Conservation (phyloP, 176 grass and related monocot species). For the Eleusine coracana region DNA sequence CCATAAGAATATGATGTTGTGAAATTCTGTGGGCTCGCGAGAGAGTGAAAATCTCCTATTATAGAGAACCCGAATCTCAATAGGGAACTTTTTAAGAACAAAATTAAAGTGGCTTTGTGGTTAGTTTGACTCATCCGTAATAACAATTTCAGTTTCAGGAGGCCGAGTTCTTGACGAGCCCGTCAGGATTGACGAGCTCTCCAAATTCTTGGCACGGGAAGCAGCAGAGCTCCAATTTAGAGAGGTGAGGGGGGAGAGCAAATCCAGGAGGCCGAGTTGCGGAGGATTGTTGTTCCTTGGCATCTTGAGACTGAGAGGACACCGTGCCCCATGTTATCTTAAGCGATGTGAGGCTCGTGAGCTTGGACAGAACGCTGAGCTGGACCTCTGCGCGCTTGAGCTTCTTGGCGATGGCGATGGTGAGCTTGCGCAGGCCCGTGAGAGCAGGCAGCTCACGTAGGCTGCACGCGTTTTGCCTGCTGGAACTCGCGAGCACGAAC, state of each 20-base stretch:
- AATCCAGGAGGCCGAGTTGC: background rate
- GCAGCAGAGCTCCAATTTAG: background rate
- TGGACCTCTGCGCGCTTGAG: background rate
- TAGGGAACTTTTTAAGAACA: too few species aligned
- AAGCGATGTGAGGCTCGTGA: background rate
- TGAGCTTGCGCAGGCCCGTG: background rate
- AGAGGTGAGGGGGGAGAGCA: background rate
- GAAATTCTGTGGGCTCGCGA: too few species aligned
- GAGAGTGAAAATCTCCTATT: too few species aligned
- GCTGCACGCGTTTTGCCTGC: background rate
- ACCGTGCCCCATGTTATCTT: slow-evolving; percentile 5
- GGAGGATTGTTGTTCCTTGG: background rate
- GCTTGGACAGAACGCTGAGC: background rate
- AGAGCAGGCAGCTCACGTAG: background rate
- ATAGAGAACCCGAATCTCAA: too few species aligned
- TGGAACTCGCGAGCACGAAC: background rate
- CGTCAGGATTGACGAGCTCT: background rate
- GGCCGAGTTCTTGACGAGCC: too few species aligned
- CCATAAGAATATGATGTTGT: too few species aligned
- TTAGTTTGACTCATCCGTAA: too few species aligned
- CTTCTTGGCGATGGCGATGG: background rate
- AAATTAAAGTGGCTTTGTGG: too few species aligned
- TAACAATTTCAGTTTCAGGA: too few species aligned
- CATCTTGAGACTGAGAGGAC: background rate
- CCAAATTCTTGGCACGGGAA: background rate